Base-by-base conservation (phyloP, 495 filamentous ascomycete species). In the Hyaloscypha variabilis region DNA sequence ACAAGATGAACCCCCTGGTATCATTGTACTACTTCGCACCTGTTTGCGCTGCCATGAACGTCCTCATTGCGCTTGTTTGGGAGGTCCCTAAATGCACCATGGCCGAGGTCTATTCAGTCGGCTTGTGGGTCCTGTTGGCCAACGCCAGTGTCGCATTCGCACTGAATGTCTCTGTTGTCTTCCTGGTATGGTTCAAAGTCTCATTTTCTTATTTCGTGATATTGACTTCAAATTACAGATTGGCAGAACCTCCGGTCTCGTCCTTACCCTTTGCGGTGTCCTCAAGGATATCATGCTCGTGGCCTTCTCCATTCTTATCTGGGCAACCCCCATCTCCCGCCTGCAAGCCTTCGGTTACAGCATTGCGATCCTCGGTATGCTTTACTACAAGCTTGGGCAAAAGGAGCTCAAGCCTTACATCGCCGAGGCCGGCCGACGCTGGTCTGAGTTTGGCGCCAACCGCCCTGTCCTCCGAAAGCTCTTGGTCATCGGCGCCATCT, bases 271-370 rank as follows among this genome's bases (percentile, higher is more conserved):
- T 58, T 98, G 92, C 78, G 95, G 95, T 81, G 94, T 99, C 64
- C 88, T 98, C 74, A 99, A 99, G 85, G 95, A 99, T 82, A 94
- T 99, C 69, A 87, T 99, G 65, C 90, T 99, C 30, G 94, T 99
- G 56, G 79, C 82, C 60, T 91, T 91, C 59, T 97, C 92, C 62
- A 95, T 97, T 85, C 73, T 91, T 66, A 89, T 99, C 77, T 97
- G 92, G 90, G 82, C 88, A 63, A 95, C 92, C 66, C 87, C 88
- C 25, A 89, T 99, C 72, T 85, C 91, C 24, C 76, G 75, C 53
- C 87, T 96, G 53, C 95, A 99, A 80, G 89, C 91, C 79, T 96
- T 98, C 80, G 95, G 95, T 70, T 99, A 99, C 85, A 87, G 85
- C 73, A 88, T 99, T 73, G 93, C 95, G 56, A 87, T 99, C 31